Percentiles rank a stretch among this genome's conserved stretches.
These are phyloP conservation scores for Zymoseptoria tritici DNA, from an alignment of 2,329 filamentous ascomycete species.

Conservation along the genomic window DNA sequence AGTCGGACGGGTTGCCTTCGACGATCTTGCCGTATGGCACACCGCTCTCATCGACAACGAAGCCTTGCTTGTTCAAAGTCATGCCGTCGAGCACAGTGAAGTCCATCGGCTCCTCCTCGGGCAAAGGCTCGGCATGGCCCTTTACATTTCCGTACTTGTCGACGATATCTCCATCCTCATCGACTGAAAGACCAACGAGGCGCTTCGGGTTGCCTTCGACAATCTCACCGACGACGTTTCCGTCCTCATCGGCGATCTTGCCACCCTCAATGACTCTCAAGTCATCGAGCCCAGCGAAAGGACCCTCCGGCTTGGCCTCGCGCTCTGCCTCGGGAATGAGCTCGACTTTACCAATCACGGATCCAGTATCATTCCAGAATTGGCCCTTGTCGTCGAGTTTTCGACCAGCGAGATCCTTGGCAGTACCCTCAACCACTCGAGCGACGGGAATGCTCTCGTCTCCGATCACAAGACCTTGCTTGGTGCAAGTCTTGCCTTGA, in stretches of 20 bases:
- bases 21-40: slow-evolving; percentile 50
- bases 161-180: slow-evolving; percentile 74
- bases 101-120: slow-evolving; percentile 42
- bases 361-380: slow-evolving; percentile 65
- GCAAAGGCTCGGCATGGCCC: slow-evolving; percentile 48
- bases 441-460: slow-evolving; percentile 49
- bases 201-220: slow-evolving; percentile 53
- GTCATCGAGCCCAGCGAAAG: slow-evolving; percentile 44
- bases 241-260: slow-evolving; percentile 44
- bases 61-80: slow-evolving; percentile 58
- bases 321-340: slow-evolving; percentile 60
- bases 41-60: slow-evolving; percentile 48
- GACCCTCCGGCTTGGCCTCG: slow-evolving; percentile 43
- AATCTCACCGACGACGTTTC: slow-evolving; percentile 45
- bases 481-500: slow-evolving; percentile 43
- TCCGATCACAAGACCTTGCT: slow-evolving; percentile 44
- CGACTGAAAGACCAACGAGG: slow-evolving; percentile 65
- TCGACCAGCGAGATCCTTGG: slow-evolving; percentile 56
- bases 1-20: slow-evolving; percentile 50
- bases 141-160: slow-evolving; percentile 64
- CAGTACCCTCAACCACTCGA: slow-evolving; percentile 59
- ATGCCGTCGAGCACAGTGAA: slow-evolving; percentile 53
- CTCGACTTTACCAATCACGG: slow-evolving; percentile 61
- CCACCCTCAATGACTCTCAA: slow-evolving; percentile 43
- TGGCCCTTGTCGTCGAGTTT: slow-evolving; percentile 67